Evolutionary conservation across 75 land plant species (phyloP).

Genomic region (Pinus taeda): DNA sequence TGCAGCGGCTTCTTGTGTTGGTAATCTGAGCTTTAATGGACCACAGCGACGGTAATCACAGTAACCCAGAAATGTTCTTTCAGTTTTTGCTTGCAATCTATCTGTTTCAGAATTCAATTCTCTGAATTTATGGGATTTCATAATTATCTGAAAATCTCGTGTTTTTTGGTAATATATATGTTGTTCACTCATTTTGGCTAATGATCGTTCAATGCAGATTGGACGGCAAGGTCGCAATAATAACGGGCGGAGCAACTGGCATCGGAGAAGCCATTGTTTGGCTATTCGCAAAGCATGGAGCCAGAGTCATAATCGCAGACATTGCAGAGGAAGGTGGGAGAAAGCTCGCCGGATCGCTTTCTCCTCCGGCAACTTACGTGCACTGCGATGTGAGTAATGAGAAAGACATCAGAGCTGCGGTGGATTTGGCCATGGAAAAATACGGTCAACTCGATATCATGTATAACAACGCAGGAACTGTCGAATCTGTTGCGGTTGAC

Average conservation of each 20-base stretch:
- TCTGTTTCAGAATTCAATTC: no score
- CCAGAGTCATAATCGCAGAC: constrained; percentile 48
- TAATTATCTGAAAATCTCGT: no score
- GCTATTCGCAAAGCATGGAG: constrained; percentile 41
- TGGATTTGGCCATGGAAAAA: constrained; percentile 34
- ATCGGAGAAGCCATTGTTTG: constrained; percentile 45
- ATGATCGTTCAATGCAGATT: constrained; percentile 19
- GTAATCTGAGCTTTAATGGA: no score
- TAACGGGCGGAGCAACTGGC: constrained; percentile 66
- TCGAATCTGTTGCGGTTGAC: constrained; percentile 27
- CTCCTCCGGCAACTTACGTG: constrained; percentile 36
- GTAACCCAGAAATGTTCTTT: no score
- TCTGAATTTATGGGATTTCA: no score
- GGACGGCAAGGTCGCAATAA: constrained; percentile 57
- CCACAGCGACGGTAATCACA: no score
- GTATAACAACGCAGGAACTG: constrained; percentile 68
- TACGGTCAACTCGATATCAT: constrained; percentile 58
- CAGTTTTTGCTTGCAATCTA: no score
- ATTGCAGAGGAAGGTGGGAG: constrained; percentile 23
- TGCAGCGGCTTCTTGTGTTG: no score
- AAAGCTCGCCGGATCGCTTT: constrained; percentile 25
- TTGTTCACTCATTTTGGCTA: no score
- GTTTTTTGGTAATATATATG: no score
- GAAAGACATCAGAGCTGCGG: constrained; percentile 31
- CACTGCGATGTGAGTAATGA: constrained; percentile 53